Evolutionary conservation across 1,139 yeast species (phyloP).

Genomic region (Spathaspora jeffriesii): DNA sequence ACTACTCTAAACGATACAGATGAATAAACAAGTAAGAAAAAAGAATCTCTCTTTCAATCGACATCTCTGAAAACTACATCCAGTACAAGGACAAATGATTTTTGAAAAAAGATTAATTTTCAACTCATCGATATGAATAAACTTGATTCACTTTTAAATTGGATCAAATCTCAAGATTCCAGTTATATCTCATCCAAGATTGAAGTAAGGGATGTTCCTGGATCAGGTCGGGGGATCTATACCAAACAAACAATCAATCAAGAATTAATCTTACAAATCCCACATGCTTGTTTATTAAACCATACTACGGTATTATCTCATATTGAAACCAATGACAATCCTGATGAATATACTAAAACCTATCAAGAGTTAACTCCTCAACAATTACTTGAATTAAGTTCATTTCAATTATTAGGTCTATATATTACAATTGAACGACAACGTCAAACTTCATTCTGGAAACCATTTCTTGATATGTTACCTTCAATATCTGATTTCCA

Average conservation of each 20-base stretch:
- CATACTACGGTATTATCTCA: constrained; percentile 52
- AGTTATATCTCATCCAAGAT: constrained; percentile 32
- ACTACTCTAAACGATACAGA: no score
- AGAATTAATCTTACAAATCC: constrained; percentile 54
- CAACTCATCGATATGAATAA: no score
- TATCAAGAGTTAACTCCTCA: constrained; percentile 30
- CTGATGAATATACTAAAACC: constrained; percentile 25
- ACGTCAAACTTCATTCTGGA: constrained; percentile 56
- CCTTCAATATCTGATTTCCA: constrained; percentile 52
- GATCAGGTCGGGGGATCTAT: constrained; percentile 67
- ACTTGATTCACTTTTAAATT: constrained; percentile 16
- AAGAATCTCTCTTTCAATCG: no score
- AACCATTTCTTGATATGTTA: constrained; percentile 59
- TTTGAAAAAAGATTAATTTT: no score
- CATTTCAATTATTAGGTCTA: constrained; percentile 50
- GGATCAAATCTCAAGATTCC: constrained; percentile 27
- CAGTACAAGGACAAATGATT: no score
- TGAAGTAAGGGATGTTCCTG: constrained; percentile 23
- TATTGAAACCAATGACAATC: constrained; percentile 22
- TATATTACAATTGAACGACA: constrained; percentile 49
- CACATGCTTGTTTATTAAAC: constrained; percentile 62
- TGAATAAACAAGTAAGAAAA: no score
- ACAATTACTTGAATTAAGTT: constrained; percentile 33
- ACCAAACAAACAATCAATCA: constrained; percentile 32
- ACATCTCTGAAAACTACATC: no score